Conservation (phyloP, 768 basidiomycete species). For the Boletus eberwhitei region DNA sequence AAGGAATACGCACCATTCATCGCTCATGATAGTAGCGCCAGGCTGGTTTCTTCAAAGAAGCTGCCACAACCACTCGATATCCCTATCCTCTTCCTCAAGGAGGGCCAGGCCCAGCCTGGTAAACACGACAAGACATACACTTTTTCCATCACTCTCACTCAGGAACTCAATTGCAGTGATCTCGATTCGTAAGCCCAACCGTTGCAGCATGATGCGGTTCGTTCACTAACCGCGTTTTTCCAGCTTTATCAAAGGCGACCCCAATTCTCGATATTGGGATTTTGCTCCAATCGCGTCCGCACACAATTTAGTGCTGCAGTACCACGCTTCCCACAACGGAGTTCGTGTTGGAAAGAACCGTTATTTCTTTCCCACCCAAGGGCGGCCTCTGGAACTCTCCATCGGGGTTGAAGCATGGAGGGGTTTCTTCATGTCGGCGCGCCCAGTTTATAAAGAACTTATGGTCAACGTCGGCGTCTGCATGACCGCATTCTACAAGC, state of each 20-base stretch:
- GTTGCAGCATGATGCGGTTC: not conserved
- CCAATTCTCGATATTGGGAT: slow-evolving; percentile 37
- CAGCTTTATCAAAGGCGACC: slow-evolving; percentile 41
- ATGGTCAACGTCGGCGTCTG: slow-evolving; percentile 55
- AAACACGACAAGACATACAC: slow-evolving; percentile 35
- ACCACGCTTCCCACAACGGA: slow-evolving; percentile 41
- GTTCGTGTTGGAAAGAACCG: slow-evolving; percentile 48
- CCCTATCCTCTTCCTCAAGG: slow-evolving; percentile 36
- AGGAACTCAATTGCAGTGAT: slow-evolving; percentile 29
- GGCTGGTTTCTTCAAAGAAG: slow-evolving; percentile 38
- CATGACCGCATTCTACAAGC: slow-evolving; percentile 54
- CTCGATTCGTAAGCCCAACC: slow-evolving; percentile 33
- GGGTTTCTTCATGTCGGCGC: slow-evolving; percentile 51
- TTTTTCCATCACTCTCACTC: slow-evolving; percentile 33
- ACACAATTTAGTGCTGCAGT: slow-evolving; percentile 45
- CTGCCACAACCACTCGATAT: slow-evolving; percentile 38
- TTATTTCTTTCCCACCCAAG: slow-evolving; percentile 17
- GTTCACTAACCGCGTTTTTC: not conserved
- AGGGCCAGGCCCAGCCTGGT: slow-evolving; percentile 35
- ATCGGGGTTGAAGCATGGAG: slow-evolving; percentile 42
- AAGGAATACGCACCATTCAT: slow-evolving; percentile 29
- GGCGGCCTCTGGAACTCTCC: slow-evolving; percentile 26
- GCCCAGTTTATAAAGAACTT: slow-evolving; percentile 46
- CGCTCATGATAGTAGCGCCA: slow-evolving; percentile 42
- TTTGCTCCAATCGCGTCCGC: slow-evolving; percentile 42